These are phyloP conservation scores for Aureobasidium sp. DNA, from an alignment of 2,329 filamentous ascomycete genomes.

Conservation along the genomic window DNA sequence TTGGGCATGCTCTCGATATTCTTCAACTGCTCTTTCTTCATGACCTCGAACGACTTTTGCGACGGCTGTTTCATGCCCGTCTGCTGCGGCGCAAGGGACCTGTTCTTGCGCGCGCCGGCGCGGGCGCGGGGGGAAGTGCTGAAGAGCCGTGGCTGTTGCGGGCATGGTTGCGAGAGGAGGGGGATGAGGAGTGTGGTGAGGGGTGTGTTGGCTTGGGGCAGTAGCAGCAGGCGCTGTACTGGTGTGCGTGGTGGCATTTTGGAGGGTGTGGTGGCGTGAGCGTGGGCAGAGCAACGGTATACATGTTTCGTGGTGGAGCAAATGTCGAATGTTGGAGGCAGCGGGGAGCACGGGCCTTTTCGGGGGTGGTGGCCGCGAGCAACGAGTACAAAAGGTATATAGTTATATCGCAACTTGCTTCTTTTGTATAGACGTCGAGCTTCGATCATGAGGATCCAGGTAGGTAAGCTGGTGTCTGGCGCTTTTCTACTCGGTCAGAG, in stretches of 20 bases:
- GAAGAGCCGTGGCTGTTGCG: background rate
- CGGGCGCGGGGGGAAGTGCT: background rate
- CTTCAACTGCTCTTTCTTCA: conserved; percentile 25
- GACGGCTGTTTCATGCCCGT: conserved; percentile 24
- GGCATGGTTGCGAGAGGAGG: background rate
- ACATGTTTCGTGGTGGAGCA: background rate
- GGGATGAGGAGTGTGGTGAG: background rate
- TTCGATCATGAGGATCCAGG: too few relatives aligned
- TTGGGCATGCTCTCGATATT: conserved; percentile 25
- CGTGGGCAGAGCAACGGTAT: background rate
- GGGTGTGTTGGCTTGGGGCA: background rate
- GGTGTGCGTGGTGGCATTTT: background rate
- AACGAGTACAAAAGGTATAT: background rate
- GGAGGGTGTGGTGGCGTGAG: background rate
- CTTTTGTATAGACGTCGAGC: background rate
- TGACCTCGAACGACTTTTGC: conserved; percentile 32
- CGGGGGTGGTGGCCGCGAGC: background rate
- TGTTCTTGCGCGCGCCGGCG: background rate
- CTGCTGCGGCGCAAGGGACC: background rate
- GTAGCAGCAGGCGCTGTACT: background rate
- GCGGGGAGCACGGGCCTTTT: background rate
- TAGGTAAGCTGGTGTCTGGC: too few relatives aligned
- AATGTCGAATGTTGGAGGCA: conserved; percentile 2
- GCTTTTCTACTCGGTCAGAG: too few relatives aligned
- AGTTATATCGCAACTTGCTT: background rate